phyloP scores from a whole-genome alignment of 2,329 filamentous ascomycete species.

The Cladosporium cucumerinum region DNA sequence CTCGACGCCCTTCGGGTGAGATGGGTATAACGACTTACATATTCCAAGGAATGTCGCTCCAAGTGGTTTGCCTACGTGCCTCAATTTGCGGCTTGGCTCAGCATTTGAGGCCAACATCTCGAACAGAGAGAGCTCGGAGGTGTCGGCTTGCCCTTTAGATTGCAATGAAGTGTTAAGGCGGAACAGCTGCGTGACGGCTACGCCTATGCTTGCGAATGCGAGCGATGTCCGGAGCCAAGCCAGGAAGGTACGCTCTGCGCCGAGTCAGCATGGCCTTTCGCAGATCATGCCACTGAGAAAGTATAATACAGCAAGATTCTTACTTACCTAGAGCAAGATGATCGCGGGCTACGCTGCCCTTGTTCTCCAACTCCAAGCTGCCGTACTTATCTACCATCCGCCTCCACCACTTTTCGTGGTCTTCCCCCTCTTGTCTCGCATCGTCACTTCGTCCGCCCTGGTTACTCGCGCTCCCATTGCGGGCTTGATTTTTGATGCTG shows the following conservation, averaged over 20 bases:
- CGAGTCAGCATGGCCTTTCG: constrained; percentile 6
- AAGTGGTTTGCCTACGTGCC: constrained; percentile 67
- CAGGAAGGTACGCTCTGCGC: constrained; percentile 75
- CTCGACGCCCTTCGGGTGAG: background rate
- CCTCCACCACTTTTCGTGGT: constrained; percentile 51
- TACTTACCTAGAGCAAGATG: constrained; percentile 71
- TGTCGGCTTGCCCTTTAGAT: constrained; percentile 16
- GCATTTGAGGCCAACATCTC: constrained; percentile 14
- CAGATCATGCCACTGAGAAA: background rate
- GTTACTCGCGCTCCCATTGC: constrained; percentile 11
- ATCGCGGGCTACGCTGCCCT: constrained; percentile 77
- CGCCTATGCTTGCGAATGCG: constrained; percentile 76
- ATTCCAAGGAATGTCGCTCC: constrained; percentile 75
- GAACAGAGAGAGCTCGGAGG: constrained; percentile 14
- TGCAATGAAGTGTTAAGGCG: constrained; percentile 68
- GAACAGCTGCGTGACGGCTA: constrained; percentile 81
- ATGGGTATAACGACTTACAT: constrained; percentile 26
- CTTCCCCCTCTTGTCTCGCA: constrained; percentile 21
- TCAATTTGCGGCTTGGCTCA: constrained; percentile 10
- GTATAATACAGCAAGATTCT: background rate
- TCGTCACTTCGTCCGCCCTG: background rate
- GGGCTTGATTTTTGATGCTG: constrained; percentile 20
- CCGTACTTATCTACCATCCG: constrained; percentile 57
- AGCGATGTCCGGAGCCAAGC: constrained; percentile 82
- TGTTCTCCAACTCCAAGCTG: constrained; percentile 76